These are phyloP conservation scores for Theobroma grandiflorum DNA, from an alignment of 441 rosid species.

Conservation along the genomic window DNA sequence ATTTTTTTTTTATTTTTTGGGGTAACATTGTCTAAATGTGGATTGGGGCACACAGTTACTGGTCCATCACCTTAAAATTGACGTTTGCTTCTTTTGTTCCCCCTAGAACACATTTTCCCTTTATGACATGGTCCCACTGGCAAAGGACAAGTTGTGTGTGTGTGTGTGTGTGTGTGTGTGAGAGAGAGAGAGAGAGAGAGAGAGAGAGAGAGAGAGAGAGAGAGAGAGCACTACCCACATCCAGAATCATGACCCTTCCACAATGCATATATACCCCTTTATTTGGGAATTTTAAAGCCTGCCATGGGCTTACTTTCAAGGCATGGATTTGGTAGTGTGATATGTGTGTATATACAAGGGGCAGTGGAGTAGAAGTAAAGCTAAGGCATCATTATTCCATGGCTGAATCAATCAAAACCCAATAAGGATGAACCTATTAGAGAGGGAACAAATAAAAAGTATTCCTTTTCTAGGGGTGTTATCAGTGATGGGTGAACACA, in stretches of 20 bases:
- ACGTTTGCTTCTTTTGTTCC: conserved; percentile 34
- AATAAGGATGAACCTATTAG: conserved; percentile 9
- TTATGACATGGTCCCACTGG: conserved; percentile 31
- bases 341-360: not conserved
- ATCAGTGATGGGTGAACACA: conserved; percentile 31
- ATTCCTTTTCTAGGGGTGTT: conserved; percentile 24
- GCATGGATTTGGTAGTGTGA: conserved; percentile 31
- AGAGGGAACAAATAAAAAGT: conserved; percentile 19
- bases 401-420: conserved; percentile 33
- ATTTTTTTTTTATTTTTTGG: not conserved
- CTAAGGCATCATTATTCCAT: conserved; percentile 28
- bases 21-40: not conserved
- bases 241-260: conserved; percentile 23
- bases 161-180: too few relatives aligned
- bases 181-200: not conserved
- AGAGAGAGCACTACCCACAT: not conserved
- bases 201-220: not conserved
- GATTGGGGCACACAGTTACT: conserved; percentile 1
- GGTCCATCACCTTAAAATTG: conserved; percentile 29
- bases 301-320: conserved; percentile 21
- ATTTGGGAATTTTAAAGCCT: conserved; percentile 15
- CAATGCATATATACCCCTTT: conserved; percentile 6
- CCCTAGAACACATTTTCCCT: conserved; percentile 29
- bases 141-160: conserved; percentile 27
- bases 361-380: conserved; percentile 40